These are phyloP conservation scores for Cutaneotrichosporon dermatis DNA, from an alignment of 1,284 basidiomycete genomes.

Conservation along the genomic window DNA sequence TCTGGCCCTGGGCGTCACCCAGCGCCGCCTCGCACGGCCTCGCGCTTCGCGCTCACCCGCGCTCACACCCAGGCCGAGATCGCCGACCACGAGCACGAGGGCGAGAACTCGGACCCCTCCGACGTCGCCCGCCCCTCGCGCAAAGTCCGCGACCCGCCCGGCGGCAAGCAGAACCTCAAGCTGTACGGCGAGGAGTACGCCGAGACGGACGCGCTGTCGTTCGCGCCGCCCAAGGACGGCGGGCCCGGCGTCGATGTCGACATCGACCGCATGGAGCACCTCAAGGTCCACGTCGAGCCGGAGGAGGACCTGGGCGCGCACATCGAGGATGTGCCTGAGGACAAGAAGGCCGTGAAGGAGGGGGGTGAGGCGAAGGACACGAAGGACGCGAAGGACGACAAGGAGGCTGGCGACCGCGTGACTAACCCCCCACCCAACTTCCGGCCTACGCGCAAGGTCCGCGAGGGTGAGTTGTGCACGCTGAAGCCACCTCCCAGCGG, in stretches of 20 bases:
- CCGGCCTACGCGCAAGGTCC: conserved; percentile 45
- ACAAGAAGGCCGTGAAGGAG: not conserved
- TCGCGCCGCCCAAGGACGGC: conserved; percentile 43
- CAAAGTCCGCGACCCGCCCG: conserved; percentile 46
- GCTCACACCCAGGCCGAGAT: conserved; percentile 41
- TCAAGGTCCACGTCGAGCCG: conserved; percentile 44
- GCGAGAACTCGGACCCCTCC: no score
- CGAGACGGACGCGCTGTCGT: conserved; percentile 44
- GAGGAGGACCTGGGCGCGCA: conserved; percentile 36
- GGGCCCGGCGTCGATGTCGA: conserved; percentile 43
- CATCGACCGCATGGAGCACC: conserved; percentile 41
- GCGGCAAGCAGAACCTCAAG: conserved; percentile 39
- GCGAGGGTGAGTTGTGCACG: conserved; percentile 37
- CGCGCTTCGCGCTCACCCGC: not conserved
- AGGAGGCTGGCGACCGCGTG: conserved; percentile 12
- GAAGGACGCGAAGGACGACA: not conserved
- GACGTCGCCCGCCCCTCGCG: conserved; percentile 38
- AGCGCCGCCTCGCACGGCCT: not conserved
- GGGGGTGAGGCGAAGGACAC: conserved; percentile 3
- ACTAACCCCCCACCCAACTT: conserved; percentile 41
- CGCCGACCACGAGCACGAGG: conserved; percentile 40
- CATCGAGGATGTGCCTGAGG: conserved; percentile 38
- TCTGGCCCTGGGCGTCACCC: no score
- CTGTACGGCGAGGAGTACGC: conserved; percentile 45
- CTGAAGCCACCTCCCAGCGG: no score